A percentile compares a stretch with the other conserved stretches of the same genome.
phyloP scores from a whole-genome alignment of 2,329 filamentous ascomycete species.

The Apiospora marii region DNA sequence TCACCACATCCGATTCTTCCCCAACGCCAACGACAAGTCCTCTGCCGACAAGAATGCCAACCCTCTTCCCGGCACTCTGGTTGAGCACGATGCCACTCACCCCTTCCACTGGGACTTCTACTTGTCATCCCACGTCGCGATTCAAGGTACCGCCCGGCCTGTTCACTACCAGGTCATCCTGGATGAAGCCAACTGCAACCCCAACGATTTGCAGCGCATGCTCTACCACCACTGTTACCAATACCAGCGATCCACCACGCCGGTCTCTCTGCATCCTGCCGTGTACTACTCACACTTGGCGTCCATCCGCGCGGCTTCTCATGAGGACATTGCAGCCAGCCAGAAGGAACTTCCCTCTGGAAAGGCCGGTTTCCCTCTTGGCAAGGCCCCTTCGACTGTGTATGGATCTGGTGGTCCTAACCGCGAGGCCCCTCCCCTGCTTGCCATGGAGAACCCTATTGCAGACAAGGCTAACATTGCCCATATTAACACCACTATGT shows the following conservation, averaged over 20 bases:
- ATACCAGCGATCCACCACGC: constrained; percentile 89
- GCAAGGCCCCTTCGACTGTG: constrained; percentile 31
- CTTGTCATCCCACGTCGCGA: constrained; percentile 69
- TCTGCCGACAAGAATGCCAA: constrained; percentile 79
- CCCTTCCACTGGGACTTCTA: constrained; percentile 92
- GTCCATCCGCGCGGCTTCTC: constrained; percentile 78
- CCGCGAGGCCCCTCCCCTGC: constrained; percentile 37
- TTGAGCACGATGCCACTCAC: constrained; percentile 90
- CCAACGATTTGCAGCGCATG: constrained; percentile 81
- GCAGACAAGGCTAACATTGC: constrained; percentile 30
- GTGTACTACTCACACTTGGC: constrained; percentile 97
- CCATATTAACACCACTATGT: constrained; percentile 51
- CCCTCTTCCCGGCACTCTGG: constrained; percentile 82
- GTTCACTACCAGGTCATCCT: constrained; percentile 90
- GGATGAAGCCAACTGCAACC: constrained; percentile 76
- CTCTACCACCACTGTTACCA: constrained; percentile 96
- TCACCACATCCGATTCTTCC: constrained; percentile 94
- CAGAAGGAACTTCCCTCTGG: constrained; percentile 53
- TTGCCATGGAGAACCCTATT: constrained; percentile 38
- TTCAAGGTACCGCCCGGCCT: constrained; percentile 92
- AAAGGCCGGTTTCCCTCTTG: constrained; percentile 46
- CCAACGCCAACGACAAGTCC: constrained; percentile 57
- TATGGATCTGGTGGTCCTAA: background rate
- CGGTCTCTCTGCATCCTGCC: constrained; percentile 86
- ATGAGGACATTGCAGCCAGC: constrained; percentile 64